Percentiles rank a stretch among this genome's conserved stretches.
Conservation (phyloP, 208 protist genomes). For the Trypanosoma platydactyli region DNA sequence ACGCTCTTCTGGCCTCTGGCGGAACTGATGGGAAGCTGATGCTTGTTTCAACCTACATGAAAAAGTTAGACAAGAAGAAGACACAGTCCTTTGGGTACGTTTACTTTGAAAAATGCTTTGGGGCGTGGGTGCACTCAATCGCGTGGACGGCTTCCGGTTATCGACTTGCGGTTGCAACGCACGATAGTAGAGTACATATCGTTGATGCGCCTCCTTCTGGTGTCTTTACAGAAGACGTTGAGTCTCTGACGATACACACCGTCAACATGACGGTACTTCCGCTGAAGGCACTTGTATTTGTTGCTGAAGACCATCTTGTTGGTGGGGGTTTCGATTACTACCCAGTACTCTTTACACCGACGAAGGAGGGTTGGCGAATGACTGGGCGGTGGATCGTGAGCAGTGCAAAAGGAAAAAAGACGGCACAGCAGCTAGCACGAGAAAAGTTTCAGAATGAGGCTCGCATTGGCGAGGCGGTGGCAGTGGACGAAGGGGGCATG, state of each 20-base stretch:
- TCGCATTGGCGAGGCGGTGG: conserved; percentile 15
- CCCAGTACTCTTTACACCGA: conserved; percentile 24
- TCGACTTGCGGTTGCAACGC: conserved; percentile 34
- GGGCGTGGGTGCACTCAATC: conserved; percentile 35
- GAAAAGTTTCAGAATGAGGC: conserved; percentile 35
- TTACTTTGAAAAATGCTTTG: conserved; percentile 23
- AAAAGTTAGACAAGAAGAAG: conserved; percentile 40
- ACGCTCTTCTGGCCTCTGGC: conserved; percentile 43
- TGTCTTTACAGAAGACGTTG: not conserved
- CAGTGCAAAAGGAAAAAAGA: conserved; percentile 17
- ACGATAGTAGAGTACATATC: conserved; percentile 36
- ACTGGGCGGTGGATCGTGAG: conserved; percentile 19
- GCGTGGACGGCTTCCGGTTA: conserved; percentile 35
- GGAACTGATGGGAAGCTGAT: conserved; percentile 45
- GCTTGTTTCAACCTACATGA: conserved; percentile 51
- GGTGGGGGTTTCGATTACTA: conserved; percentile 38
- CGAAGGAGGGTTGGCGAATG: conserved; percentile 18
- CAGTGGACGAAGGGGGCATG: conserved; percentile 17
- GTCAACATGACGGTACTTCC: conserved; percentile 30
- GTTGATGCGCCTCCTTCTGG: conserved; percentile 3
- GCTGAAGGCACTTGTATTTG: conserved; percentile 23
- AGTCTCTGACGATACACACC: not conserved
- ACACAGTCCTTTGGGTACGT: conserved; percentile 29
- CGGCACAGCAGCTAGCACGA: conserved; percentile 25
- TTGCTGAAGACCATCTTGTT: conserved; percentile 34